Evolutionary conservation across 2,329 filamentous ascomycete genomes (phyloP), one percentile per base, ranked within the genome.

Genomic region (Trichoderma sp.): DNA sequence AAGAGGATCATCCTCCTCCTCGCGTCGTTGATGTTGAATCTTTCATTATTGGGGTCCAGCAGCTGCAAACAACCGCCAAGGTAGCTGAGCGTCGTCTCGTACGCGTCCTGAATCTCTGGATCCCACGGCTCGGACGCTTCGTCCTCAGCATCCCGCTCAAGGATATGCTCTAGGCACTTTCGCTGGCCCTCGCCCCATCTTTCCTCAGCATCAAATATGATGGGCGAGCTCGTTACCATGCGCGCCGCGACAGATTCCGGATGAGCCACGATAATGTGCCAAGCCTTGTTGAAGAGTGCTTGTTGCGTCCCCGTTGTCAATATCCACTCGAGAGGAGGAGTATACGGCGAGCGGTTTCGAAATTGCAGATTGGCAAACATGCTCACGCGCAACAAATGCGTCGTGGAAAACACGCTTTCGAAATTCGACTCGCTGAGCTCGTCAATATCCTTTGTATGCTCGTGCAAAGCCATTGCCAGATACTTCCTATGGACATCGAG

Each of bases 31-130:
- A 69, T 13, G n/a, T 59, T 43, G 16, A 27, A 21, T 0, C 35
- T 24, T 10, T 31, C 65, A 16, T 59, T 40, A 4, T 35, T 59
- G 10, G 52, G 52, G 4, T 68, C 49, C 10, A 59, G 27, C 33
- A 53, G n/a, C 0, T 37, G 27, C 33, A 64, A 27, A 24, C 70
- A 57, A 2, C 72, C 69, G 6, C 72, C 72, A 4, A 73, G 57
- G 49, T 72, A 73, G 68, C 71, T 70, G 35, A 73, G 55, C 16
- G 71, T 73, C 4, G 70, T 71, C 49, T 70, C 70, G 19, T 72
- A 73, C 21, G 71, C 72, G 35, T 73, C 69, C 43, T 57, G 71
- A 16, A 70, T 70, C 49, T 72, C 71, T 16, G 24, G 5, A 29
- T 73, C 71, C 72, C 72, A 73, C 24, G 70, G 66, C 55, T 73